Conservation (phyloP, 78 protist genomes). For the Planoprotostelium fungivorum region DNA sequence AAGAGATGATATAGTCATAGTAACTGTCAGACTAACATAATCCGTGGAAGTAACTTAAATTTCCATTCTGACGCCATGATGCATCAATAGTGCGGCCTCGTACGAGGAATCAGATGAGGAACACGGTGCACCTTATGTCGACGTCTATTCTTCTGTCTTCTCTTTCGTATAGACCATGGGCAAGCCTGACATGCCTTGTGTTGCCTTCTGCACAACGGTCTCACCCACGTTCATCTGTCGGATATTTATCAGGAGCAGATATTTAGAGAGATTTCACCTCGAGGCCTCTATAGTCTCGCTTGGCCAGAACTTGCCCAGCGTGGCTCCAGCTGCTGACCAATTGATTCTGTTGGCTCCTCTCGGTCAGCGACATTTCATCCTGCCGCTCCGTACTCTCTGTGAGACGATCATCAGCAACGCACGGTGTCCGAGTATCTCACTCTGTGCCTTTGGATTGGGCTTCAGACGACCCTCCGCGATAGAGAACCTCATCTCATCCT, state of each 20-base stretch:
- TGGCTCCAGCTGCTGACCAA: not conserved
- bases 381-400: not conserved
- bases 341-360: not conserved
- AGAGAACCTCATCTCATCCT: conserved; percentile 4
- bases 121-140: too few species aligned
- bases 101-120: too few species aligned
- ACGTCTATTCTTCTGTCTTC: too few species aligned
- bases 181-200: conserved; percentile 27
- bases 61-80: too few species aligned
- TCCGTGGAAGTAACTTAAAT: too few species aligned
- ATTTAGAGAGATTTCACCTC: conserved; percentile 14
- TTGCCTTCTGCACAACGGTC: conserved; percentile 23
- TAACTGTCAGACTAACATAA: too few species aligned
- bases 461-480: conserved; percentile 3
- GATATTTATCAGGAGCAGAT: too few species aligned
- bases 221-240: conserved; percentile 8
- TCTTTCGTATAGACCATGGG: conserved; percentile 16
- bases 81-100: too few species aligned
- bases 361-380: not conserved
- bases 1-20: too few species aligned
- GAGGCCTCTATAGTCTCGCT: conserved; percentile 25
- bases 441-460: conserved; percentile 33
- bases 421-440: too few species aligned
- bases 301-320: conserved; percentile 13
- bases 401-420: conserved; percentile 29